Evolutionary conservation across 2,329 filamentous ascomycete species (phyloP), one percentile per base, ranked within the genome.

Genomic region (Aschersonia sp.): DNA sequence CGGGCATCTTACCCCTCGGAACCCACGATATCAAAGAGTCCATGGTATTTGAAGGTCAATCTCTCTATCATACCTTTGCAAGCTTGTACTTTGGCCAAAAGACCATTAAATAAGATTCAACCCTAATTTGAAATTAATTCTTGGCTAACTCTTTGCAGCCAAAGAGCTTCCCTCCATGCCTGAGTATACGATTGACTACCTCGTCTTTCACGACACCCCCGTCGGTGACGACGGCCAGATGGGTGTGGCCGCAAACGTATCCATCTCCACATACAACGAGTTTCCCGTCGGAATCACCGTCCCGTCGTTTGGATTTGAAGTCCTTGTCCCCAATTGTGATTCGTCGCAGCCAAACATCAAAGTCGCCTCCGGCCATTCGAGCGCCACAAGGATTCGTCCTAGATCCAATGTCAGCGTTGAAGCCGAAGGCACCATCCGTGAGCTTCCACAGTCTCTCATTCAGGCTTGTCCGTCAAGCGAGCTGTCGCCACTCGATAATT

Each of bases 251-350:
- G 89, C 85, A 43, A 85, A 95, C 65, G 82, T 89, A 31, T 79
- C 85, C 35, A 62, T 95, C 31, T 71, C 74, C 9, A 72, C 87
- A 30, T 71, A 76, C 57, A 94, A 97, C 63, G 71, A 80, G 47
- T 94, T 87, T 58, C 87, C 89, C 1, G 64, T 98, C 46, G 76
- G 82, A 50, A 69, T 96, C 47, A 75, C 78, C 29, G 70, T 96
- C 28, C 92, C 92, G 9, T 72, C 84, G 40, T 78, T 97, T 49
- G 81, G 78, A 0, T 96, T 97, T 59, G 82, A 89, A 52, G 79
- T 97, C 31, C 71, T 95, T 44, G 82, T 97, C 5, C 82, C 87
- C 43, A 88, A 88, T 52, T 98, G 92, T 65, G 72, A 76, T 30
- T 70, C 76, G 4, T 69, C 77, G 29, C 81, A 92, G 48, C 76